A percentile compares a stretch with the other conserved stretches of the same genome.
Conservation (phyloP, 768 basidiomycete species). For the Clavulina sp. region DNA sequence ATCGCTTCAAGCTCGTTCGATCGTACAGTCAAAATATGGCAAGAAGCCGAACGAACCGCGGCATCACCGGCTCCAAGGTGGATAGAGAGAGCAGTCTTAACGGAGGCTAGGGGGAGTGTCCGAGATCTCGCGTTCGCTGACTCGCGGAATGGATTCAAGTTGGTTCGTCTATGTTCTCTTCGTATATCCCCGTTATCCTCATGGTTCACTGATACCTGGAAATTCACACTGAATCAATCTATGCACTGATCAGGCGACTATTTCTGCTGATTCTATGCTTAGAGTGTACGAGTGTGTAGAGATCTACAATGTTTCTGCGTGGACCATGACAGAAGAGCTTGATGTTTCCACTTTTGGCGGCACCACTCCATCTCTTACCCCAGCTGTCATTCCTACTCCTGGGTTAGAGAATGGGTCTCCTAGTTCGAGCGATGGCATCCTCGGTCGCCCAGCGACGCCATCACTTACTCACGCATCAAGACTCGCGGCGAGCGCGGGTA, state of each 20-base stretch:
- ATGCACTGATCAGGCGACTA: constrained; percentile 42
- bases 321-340: constrained; percentile 62
- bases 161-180: constrained; percentile 32
- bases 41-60: constrained; percentile 23
- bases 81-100: constrained; percentile 54
- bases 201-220: neutral
- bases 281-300: constrained; percentile 86
- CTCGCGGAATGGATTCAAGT: constrained; percentile 69
- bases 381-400: neutral
- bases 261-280: constrained; percentile 74
- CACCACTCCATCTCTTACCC: constrained; percentile 21
- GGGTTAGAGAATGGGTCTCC: constrained; percentile 2
- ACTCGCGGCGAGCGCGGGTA: constrained; percentile 21
- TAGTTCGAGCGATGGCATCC: constrained; percentile 12
- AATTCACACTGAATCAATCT: neutral
- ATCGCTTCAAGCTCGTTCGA: constrained; percentile 82
- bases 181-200: neutral
- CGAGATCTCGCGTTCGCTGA: constrained; percentile 78
- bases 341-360: constrained; percentile 37
- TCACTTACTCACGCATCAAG: constrained; percentile 47
- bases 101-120: constrained; percentile 75
- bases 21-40: constrained; percentile 86
- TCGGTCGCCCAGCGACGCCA: constrained; percentile 26
- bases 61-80: constrained; percentile 22
- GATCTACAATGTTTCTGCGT: constrained; percentile 33